Conservation (phyloP, 2,329 filamentous ascomycete genomes). For the Thielaviopsis populi region DNA sequence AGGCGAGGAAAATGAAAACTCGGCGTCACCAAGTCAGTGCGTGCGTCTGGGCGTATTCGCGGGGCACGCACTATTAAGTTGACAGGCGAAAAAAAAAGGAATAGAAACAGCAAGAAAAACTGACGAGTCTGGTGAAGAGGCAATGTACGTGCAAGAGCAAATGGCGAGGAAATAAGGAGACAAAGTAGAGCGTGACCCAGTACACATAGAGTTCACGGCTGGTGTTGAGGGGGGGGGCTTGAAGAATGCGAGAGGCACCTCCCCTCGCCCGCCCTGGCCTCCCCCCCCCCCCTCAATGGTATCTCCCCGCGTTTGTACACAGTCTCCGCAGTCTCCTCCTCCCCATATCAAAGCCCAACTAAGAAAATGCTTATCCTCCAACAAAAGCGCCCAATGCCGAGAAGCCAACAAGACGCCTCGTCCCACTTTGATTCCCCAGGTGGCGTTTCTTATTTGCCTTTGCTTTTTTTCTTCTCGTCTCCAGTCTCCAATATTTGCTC, state of each 20-base stretch:
- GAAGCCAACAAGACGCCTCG: background rate
- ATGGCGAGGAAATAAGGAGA: background rate
- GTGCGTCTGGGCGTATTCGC: background rate
- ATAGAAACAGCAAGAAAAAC: background rate
- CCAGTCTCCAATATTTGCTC: background rate
- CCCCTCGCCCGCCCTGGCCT: background rate
- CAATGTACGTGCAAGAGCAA: background rate
- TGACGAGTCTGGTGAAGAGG: background rate
- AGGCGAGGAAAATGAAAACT: background rate
- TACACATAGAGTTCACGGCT: background rate
- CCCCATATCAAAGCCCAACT: slow-evolving; percentile 2
- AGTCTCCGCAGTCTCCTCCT: slow-evolving; percentile 3
- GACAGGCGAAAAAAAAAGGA: background rate
- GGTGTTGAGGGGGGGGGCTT: background rate
- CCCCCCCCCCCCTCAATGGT: no score
- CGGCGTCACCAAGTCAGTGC: background rate
- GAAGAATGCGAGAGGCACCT: background rate
- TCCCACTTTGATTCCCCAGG: background rate
- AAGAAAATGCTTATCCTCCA: background rate
- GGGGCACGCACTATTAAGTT: background rate
- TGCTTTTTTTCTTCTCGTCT: background rate
- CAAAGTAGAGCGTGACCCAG: background rate
- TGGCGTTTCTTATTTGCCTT: background rate
- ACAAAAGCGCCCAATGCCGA: background rate
- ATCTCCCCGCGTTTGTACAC: background rate